A percentile compares a stretch with the other conserved stretches of the same genome.
These are phyloP conservation scores for Xylaria sp. DNA, from an alignment of 2,329 filamentous ascomycete genomes.

Conservation along the genomic window DNA sequence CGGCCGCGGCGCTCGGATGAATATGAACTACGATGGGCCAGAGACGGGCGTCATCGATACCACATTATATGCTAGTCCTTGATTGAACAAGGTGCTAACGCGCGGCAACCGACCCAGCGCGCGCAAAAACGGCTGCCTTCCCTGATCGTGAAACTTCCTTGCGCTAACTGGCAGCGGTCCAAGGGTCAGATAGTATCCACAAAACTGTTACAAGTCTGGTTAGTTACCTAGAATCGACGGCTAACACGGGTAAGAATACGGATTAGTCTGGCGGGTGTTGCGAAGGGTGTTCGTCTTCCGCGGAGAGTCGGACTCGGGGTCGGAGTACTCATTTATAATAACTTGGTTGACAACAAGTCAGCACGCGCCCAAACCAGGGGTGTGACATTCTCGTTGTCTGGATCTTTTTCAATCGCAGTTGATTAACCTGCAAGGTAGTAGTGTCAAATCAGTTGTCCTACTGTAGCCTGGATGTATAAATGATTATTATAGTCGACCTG, in stretches of 20 bases:
- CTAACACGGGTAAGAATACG: not conserved
- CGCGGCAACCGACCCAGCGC: no score
- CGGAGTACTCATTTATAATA: no score
- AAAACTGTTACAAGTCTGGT: no score
- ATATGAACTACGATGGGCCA: not conserved
- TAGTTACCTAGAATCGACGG: no score
- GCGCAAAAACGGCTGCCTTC: no score
- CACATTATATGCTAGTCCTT: not conserved
- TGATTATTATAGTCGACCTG: not conserved
- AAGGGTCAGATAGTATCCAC: no score
- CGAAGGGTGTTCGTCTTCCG: not conserved
- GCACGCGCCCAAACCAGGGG: not conserved
- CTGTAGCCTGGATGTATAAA: not conserved
- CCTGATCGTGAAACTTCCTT: no score
- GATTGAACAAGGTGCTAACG: not conserved
- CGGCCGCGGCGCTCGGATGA: not conserved
- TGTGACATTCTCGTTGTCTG: not conserved
- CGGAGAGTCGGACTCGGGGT: not conserved
- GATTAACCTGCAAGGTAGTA: conserved; percentile 3
- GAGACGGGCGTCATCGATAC: not conserved
- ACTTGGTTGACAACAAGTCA: no score
- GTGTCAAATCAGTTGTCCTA: not conserved
- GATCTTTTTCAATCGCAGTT: not conserved
- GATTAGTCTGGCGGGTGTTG: no score
- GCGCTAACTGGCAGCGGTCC: no score